Percentiles rank a stretch among this genome's conserved stretches.
phyloP scores from a whole-genome alignment of 768 basidiomycete species.

The Boletus rufocinnamomeus region DNA sequence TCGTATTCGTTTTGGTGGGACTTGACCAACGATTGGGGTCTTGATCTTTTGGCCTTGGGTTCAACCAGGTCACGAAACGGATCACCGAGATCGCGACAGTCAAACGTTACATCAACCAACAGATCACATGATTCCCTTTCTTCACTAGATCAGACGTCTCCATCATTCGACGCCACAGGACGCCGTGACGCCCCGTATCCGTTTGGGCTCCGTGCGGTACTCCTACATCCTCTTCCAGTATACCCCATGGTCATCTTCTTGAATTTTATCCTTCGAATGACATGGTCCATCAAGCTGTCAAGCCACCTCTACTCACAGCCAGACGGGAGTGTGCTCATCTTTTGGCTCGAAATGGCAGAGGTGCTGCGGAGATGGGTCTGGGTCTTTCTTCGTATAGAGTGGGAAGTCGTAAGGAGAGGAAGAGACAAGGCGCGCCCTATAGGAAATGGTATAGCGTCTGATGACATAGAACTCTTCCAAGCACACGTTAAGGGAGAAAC shows the following conservation, averaged over 20 bases:
- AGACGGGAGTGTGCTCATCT: constrained; percentile 83
- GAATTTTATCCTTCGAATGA: constrained; percentile 87
- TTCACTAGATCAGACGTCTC: constrained; percentile 13
- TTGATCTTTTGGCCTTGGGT: constrained; percentile 62
- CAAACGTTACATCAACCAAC: constrained; percentile 27
- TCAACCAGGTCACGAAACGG: constrained; percentile 30
- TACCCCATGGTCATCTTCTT: constrained; percentile 84
- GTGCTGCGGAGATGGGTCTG: constrained; percentile 93
- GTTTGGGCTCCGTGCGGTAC: constrained; percentile 70
- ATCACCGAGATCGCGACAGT: constrained; percentile 46
- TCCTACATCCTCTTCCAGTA: constrained; percentile 77
- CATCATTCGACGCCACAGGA: constrained; percentile 18
- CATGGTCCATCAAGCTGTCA: constrained; percentile 91
- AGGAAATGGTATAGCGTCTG: constrained; percentile 8
- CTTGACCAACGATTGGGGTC: constrained; percentile 96
- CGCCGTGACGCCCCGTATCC: constrained; percentile 42
- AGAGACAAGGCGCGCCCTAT: constrained; percentile 10
- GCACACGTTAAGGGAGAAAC: constrained; percentile 15
- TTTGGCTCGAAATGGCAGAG: constrained; percentile 90
- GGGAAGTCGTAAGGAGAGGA: constrained; percentile 80
- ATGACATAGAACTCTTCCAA: constrained; percentile 19
- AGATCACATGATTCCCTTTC: constrained; percentile 14
- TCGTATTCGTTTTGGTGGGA: constrained; percentile 99
- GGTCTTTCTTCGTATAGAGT: constrained; percentile 96
- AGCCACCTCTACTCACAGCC: constrained; percentile 76